A percentile compares a stretch with the other conserved stretches of the same genome.
Evolutionary conservation across 257 asterid genomes (phyloP).

Genomic region (Nicotiana undulata): DNA sequence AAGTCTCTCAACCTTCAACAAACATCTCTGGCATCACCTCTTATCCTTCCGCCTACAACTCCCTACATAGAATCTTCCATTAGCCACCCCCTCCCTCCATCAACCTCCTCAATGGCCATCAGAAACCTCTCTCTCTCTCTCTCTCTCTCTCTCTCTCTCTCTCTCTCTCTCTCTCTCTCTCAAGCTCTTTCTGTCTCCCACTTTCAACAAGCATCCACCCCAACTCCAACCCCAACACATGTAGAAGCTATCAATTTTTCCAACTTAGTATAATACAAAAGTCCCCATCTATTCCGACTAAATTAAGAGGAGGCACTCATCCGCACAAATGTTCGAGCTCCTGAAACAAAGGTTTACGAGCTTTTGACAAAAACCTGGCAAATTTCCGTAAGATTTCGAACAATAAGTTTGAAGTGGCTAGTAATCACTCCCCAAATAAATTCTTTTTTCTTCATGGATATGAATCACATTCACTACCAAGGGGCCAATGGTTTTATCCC

Average conservation of each 20-base stretch:
- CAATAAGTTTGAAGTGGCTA: neutral
- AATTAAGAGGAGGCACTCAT: too few relatives aligned
- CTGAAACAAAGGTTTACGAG: neutral
- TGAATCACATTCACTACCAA: neutral
- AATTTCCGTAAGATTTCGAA: neutral
- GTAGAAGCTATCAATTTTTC: neutral
- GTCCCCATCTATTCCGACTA: neutral
- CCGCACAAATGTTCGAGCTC: neutral
- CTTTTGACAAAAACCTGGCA: neutral
- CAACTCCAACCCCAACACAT: neutral
- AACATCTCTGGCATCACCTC: neutral
- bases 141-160: neutral
- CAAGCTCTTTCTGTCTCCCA: neutral
- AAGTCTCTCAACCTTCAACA: neutral
- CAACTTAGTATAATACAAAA: neutral
- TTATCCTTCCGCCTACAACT: neutral
- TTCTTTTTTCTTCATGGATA: neutral
- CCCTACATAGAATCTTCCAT: neutral
- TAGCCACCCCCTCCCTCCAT: neutral
- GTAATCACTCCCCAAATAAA: neutral
- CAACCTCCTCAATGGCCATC: neutral
- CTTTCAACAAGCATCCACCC: neutral
- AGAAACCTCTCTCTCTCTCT: neutral
- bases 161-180: neutral
- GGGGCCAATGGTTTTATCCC: neutral